Evolutionary conservation across 2,329 filamentous ascomycete species (phyloP).

Genomic region (Fusarium pseudoanthophilum): DNA sequence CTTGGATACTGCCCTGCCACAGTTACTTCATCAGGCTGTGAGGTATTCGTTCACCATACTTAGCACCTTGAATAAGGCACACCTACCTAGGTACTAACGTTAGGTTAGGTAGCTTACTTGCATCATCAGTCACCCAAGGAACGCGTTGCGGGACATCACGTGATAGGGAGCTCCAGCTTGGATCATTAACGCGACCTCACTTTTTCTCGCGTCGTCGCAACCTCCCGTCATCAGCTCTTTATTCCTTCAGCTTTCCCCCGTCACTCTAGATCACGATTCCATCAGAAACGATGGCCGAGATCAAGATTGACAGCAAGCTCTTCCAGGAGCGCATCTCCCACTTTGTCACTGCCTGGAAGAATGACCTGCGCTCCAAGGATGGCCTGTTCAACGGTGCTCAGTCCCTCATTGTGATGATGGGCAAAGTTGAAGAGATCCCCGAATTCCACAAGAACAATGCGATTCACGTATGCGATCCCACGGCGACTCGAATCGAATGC

Average conservation of each 20-base stretch:
- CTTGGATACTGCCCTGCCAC: background rate
- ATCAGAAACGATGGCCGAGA: conserved; percentile 73
- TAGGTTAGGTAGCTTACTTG: conserved; percentile 21
- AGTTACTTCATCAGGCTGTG: background rate
- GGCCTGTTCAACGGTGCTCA: conserved; percentile 85
- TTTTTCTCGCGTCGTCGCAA: conserved; percentile 54
- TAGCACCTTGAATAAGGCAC: background rate
- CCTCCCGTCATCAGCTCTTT: conserved; percentile 41
- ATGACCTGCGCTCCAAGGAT: conserved; percentile 90
- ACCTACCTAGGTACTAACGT: too few species aligned
- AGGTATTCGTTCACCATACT: background rate
- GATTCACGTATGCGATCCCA: conserved; percentile 76
- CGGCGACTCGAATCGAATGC: background rate
- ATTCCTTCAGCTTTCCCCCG: conserved; percentile 35
- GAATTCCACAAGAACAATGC: conserved; percentile 97
- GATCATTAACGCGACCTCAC: conserved; percentile 56
- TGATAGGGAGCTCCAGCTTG: conserved; percentile 45
- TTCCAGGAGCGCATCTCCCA: conserved; percentile 94
- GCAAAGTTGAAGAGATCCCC: conserved; percentile 89
- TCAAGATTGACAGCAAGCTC: conserved; percentile 92
- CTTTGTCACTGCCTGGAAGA: conserved; percentile 93
- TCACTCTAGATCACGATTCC: conserved; percentile 46
- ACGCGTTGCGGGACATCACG: conserved; percentile 49
- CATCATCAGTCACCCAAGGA: conserved; percentile 28
- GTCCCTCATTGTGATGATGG: conserved; percentile 90